Percentiles rank a stretch among this genome's conserved stretches.
These are phyloP conservation scores for Tirmania nivea DNA, from an alignment of 495 filamentous ascomycete species.

Conservation along the genomic window DNA sequence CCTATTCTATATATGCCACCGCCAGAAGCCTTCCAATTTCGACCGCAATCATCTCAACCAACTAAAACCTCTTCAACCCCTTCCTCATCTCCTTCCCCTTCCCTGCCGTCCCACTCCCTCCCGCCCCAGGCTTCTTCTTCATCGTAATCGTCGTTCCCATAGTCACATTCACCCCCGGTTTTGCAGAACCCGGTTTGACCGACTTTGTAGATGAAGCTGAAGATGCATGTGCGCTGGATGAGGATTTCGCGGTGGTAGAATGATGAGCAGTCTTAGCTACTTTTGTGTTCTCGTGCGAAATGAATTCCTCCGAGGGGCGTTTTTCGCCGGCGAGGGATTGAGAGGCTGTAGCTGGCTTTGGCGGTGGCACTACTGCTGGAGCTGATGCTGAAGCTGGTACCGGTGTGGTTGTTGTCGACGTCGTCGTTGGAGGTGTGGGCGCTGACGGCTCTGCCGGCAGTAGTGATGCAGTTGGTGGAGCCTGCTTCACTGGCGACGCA, in stretches of 20 bases:
- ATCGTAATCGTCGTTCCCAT: not conserved
- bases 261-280: not conserved
- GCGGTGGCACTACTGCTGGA: slow-evolving; percentile 5
- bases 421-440: slow-evolving; percentile 5
- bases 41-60: not conserved
- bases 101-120: not conserved
- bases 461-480: not conserved
- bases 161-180: too few relatives aligned
- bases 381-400: slow-evolving; percentile 3
- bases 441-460: slow-evolving; percentile 2
- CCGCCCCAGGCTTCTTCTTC: not conserved
- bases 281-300: not conserved
- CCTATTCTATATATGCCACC: not conserved
- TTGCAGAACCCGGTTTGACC: too few relatives aligned
- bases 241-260: not conserved
- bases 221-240: not conserved
- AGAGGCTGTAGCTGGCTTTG: slow-evolving; percentile 1
- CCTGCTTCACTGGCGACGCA: not conserved
- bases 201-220: not conserved
- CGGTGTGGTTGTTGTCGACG: slow-evolving; percentile 2
- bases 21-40: not conserved
- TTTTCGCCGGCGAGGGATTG: not conserved
- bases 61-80: not conserved
- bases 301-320: not conserved
- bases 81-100: not conserved